Percentiles rank a stretch among this genome's conserved stretches.
Conservation (phyloP, 495 filamentous ascomycete species). For the Entonaema liquescens region DNA sequence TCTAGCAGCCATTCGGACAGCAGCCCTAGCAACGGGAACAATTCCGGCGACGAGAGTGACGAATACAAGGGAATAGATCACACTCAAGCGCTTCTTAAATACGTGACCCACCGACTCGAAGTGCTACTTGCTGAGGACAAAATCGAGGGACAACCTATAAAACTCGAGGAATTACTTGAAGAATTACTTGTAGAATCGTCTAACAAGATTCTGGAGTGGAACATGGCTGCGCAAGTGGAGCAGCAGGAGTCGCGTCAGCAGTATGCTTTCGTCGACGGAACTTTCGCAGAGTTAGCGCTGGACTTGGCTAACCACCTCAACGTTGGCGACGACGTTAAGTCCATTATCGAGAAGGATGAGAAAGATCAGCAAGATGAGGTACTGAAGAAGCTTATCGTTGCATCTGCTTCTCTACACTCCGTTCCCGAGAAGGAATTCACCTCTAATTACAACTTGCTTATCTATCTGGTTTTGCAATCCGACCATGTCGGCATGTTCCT, state of each 20-base stretch:
- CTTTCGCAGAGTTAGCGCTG: constrained; percentile 84
- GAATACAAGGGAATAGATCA: neutral
- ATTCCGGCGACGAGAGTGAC: neutral
- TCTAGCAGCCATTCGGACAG: neutral
- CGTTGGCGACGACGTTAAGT: constrained; percentile 72
- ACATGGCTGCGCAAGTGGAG: constrained; percentile 26
- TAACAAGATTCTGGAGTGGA: neutral
- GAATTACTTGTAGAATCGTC: neutral
- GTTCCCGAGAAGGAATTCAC: constrained; percentile 96
- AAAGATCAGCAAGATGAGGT: constrained; percentile 81
- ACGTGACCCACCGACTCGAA: neutral
- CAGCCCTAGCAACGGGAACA: neutral
- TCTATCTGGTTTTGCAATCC: constrained; percentile 88
- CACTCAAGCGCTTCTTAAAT: neutral
- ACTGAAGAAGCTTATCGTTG: constrained; percentile 85
- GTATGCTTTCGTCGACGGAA: constrained; percentile 85
- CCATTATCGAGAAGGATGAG: constrained; percentile 73
- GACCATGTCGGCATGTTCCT: constrained; percentile 85
- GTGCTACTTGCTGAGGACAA: neutral
- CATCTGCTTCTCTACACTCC: constrained; percentile 73
- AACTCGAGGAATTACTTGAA: neutral
- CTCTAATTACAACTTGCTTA: constrained; percentile 92
- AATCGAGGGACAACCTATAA: neutral
- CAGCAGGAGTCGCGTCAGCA: constrained; percentile 23
- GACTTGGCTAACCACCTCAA: constrained; percentile 88